Conservation (phyloP, 1,284 basidiomycete genomes). For the Malassezia yamatoensis region DNA sequence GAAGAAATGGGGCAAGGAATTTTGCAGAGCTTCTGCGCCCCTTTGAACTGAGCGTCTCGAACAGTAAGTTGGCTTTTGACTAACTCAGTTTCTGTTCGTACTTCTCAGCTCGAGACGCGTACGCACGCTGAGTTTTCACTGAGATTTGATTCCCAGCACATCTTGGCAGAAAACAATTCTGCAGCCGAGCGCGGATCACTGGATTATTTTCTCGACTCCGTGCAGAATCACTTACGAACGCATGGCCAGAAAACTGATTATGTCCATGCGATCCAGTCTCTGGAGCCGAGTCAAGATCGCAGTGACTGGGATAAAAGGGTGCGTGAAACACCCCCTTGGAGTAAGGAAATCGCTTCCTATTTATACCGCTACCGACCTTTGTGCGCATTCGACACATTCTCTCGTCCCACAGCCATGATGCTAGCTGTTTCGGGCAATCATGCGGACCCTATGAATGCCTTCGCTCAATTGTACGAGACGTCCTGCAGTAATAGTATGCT, state of each 20-base stretch:
- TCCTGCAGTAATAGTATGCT: conserved; percentile 19
- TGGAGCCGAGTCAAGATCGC: conserved; percentile 3
- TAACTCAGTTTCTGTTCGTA: conserved; percentile 30
- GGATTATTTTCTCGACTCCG: conserved; percentile 5
- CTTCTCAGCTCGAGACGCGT: conserved; percentile 37
- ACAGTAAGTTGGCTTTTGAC: not conserved
- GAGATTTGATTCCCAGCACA: conserved; percentile 30
- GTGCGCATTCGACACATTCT: conserved; percentile 7
- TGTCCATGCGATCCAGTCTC: conserved; percentile 7
- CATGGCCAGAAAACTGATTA: conserved; percentile 5
- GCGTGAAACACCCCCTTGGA: not conserved
- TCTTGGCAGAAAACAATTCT: conserved; percentile 16
- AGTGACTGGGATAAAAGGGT: not conserved
- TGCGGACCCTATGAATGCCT: conserved; percentile 43
- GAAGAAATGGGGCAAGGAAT: conserved; percentile 27
- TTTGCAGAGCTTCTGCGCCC: conserved; percentile 35
- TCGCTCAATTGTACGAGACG: conserved; percentile 37
- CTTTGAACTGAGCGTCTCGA: conserved; percentile 24
- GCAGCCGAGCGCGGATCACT: not conserved
- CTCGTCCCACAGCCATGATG: conserved; percentile 17
- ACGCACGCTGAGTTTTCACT: conserved; percentile 31
- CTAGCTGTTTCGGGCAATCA: conserved; percentile 32
- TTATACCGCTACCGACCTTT: conserved; percentile 7
- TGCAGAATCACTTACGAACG: conserved; percentile 4
- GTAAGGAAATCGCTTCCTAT: conserved; percentile 23